Conservation (phyloP, 306 rosid genomes). For the Ammopiptanthus mongolicus region DNA sequence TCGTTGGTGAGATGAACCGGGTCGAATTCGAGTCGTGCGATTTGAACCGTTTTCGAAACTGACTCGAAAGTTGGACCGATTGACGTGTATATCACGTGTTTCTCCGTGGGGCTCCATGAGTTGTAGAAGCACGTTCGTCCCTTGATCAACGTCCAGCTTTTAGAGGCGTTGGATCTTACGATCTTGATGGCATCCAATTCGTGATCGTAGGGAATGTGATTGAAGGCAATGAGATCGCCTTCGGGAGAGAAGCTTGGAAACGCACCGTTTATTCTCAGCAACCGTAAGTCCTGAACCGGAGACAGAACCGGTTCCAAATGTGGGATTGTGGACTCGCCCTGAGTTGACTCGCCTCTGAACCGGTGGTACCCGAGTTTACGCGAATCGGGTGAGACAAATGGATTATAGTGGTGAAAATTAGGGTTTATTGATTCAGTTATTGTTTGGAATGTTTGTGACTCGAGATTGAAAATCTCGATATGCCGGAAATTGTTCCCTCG, state of each 20-base stretch:
- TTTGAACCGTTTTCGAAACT: constrained; percentile 51
- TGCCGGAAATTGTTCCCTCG: constrained; percentile 44
- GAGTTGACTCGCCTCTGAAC: constrained; percentile 53
- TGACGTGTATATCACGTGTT: constrained; percentile 64
- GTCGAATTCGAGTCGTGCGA: constrained; percentile 54
- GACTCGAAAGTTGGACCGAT: constrained; percentile 66
- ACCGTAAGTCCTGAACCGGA: constrained; percentile 34
- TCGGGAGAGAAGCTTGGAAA: constrained; percentile 66
- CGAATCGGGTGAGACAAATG: constrained; percentile 64
- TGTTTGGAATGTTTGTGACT: constrained; percentile 29
- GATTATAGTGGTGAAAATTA: constrained; percentile 69
- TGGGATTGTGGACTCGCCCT: constrained; percentile 52
- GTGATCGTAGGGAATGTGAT: constrained; percentile 10
- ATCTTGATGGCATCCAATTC: constrained; percentile 30
- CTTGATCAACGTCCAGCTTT: constrained; percentile 55
- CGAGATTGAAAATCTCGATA: constrained; percentile 58
- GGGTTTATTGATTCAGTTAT: constrained; percentile 52
- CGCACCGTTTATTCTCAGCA: constrained; percentile 53
- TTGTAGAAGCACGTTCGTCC: constrained; percentile 57
- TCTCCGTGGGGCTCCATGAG: constrained; percentile 62
- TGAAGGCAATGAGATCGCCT: constrained; percentile 52
- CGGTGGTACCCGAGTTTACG: constrained; percentile 69
- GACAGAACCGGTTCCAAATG: constrained; percentile 43
- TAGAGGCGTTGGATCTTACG: constrained; percentile 56
- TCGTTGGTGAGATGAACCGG: constrained; percentile 31